These are phyloP conservation scores for Salvia sclarea DNA, from an alignment of 305 asterid genomes.

Conservation along the genomic window DNA sequence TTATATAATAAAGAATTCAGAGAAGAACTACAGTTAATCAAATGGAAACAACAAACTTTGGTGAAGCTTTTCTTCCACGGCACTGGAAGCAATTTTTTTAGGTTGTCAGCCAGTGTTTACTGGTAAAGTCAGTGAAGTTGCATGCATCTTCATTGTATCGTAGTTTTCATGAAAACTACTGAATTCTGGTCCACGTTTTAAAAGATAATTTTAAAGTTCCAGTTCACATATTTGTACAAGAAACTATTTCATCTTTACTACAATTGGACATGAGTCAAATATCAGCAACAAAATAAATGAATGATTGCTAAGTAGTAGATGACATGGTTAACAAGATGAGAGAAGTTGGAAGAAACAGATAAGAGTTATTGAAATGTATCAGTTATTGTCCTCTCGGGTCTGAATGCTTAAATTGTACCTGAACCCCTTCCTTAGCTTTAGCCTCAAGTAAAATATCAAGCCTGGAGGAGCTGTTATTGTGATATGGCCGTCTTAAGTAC, in stretches of 20 bases:
- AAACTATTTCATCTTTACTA: neutral
- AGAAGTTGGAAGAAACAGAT: neutral
- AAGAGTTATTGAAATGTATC: neutral
- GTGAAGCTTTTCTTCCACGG: neutral
- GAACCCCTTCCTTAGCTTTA: conserved; percentile 92
- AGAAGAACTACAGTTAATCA: conserved; percentile 1
- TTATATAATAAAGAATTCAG: conserved; percentile 1
- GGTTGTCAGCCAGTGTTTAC: neutral
- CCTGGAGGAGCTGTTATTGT: conserved; percentile 62
- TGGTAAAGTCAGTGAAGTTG: conserved; percentile 8
- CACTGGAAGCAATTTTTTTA: neutral
- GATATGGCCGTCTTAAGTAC: conserved; percentile 84
- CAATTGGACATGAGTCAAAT: neutral
- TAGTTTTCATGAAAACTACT: conserved; percentile 23
- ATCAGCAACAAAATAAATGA: conserved; percentile 9
- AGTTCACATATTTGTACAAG: neutral
- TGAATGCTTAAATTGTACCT: conserved; percentile 48
- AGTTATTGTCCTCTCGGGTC: conserved; percentile 8
- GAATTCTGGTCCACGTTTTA: neutral
- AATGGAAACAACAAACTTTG: conserved; percentile 3
- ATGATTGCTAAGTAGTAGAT: conserved; percentile 13
- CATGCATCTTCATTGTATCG: conserved; percentile 4
- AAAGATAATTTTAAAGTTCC: neutral
- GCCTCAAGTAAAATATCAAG: conserved; percentile 83
- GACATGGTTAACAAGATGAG: conserved; percentile 21